Evolutionary conservation across 345 rosid species (phyloP).

Genomic region (Viola odorata): DNA sequence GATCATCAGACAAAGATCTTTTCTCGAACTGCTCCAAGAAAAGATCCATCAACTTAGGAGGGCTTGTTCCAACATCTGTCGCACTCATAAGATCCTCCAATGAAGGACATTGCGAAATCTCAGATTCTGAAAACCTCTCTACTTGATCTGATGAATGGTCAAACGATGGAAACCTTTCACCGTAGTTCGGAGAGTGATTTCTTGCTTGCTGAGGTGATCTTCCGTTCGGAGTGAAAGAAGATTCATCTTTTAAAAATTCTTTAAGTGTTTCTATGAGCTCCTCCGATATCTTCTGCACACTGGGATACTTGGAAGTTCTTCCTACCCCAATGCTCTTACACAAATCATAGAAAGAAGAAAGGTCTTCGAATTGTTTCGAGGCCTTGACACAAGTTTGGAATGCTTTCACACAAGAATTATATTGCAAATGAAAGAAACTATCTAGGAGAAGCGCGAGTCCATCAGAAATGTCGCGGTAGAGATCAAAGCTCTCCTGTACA

Average conservation of each 20-base stretch:
- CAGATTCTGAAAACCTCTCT: slow-evolving; percentile 33
- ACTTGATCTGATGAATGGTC: slow-evolving; percentile 23
- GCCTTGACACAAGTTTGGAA: slow-evolving; percentile 61
- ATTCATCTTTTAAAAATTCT: slow-evolving; percentile 75
- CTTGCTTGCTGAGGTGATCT: slow-evolving; percentile 20
- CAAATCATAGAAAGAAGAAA: slow-evolving; percentile 44
- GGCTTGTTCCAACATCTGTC: slow-evolving; percentile 27
- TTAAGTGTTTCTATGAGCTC: slow-evolving; percentile 70
- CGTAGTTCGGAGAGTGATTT: slow-evolving; percentile 8
- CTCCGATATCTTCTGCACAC: slow-evolving; percentile 60
- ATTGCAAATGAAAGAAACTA: slow-evolving; percentile 62
- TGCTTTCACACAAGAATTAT: slow-evolving; percentile 53
- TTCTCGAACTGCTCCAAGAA: slow-evolving; percentile 32
- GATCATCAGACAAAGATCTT: slow-evolving; percentile 15
- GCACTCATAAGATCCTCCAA: slow-evolving; percentile 51
- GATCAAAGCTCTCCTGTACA: slow-evolving; percentile 69
- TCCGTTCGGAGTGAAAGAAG: slow-evolving; percentile 39
- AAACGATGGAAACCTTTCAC: slow-evolving; percentile 20
- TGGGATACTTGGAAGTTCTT: slow-evolving; percentile 73
- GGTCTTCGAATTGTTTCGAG: slow-evolving; percentile 63
- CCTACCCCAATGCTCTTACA: slow-evolving; percentile 56
- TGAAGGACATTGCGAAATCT: slow-evolving; percentile 38
- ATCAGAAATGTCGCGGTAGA: slow-evolving; percentile 62
- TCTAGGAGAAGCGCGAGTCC: slow-evolving; percentile 57
- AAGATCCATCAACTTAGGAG: slow-evolving; percentile 16